Evolutionary conservation across 2,329 filamentous ascomycete species (phyloP).

Genomic region (Colletotrichum euphorbiae): DNA sequence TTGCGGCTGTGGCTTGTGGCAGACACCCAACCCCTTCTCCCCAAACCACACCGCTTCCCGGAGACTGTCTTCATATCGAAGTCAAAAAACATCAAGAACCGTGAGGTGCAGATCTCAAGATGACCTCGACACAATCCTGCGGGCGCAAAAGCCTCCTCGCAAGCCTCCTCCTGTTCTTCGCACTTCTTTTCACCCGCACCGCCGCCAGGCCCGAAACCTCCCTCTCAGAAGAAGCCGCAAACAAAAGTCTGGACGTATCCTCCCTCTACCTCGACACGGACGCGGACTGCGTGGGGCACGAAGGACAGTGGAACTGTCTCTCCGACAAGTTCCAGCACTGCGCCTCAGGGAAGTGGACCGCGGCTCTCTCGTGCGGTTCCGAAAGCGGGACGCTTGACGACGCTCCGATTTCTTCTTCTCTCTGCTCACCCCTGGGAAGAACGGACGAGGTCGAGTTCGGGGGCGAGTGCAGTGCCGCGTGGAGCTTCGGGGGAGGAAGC

Average conservation of each 20-base stretch:
- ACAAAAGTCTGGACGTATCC: slow-evolving; percentile 11
- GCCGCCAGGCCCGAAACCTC: slow-evolving; percentile 19
- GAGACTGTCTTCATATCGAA: neutral
- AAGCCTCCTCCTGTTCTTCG: slow-evolving; percentile 5
- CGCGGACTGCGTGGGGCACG: slow-evolving; percentile 53
- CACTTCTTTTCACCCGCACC: slow-evolving; percentile 33
- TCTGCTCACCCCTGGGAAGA: slow-evolving; percentile 28
- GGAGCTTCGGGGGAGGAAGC: slow-evolving; percentile 5
- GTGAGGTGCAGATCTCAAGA: neutral
- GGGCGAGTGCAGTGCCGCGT: slow-evolving; percentile 31
- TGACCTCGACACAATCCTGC: neutral
- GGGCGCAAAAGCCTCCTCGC: slow-evolving; percentile 10
- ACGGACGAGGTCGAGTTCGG: slow-evolving; percentile 31
- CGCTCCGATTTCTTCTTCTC: neutral
- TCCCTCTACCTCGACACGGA: slow-evolving; percentile 49
- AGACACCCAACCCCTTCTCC: neutral
- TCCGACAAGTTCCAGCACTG: slow-evolving; percentile 62
- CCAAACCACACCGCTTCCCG: neutral
- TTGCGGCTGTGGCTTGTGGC: neutral
- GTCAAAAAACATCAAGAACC: too few species aligned
- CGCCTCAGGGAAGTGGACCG: slow-evolving; percentile 60
- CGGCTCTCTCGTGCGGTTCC: slow-evolving; percentile 34
- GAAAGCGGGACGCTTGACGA: neutral
- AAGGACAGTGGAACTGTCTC: slow-evolving; percentile 69
- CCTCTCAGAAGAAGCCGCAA: slow-evolving; percentile 34